Percentiles rank a stretch among this genome's conserved stretches.
These are phyloP conservation scores for Gymnopus androsaceus DNA, from an alignment of 1,284 basidiomycete genomes.

Conservation along the genomic window DNA sequence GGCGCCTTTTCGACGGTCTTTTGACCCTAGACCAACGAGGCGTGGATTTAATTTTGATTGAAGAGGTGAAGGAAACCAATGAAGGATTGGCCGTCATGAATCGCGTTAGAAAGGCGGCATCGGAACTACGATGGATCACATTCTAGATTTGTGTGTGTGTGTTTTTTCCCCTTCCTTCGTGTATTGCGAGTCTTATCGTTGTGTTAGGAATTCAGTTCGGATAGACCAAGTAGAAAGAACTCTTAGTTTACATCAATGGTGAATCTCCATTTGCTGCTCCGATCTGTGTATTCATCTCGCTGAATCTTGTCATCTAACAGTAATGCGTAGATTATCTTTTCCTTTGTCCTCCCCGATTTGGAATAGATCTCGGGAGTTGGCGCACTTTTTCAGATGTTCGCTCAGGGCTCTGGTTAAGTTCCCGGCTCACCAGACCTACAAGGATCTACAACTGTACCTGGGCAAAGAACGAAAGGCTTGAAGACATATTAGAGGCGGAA, in stretches of 20 bases:
- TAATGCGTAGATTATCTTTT: not conserved
- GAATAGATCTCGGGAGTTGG: not conserved
- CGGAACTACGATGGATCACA: conserved; percentile 55
- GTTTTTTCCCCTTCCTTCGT: not conserved
- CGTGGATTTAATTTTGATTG: conserved; percentile 86
- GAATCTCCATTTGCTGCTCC: not conserved
- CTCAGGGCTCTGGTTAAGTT: too few relatives aligned
- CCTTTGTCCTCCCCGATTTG: conserved; percentile 3
- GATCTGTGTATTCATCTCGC: not conserved
- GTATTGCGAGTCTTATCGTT: not conserved
- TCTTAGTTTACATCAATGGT: not conserved
- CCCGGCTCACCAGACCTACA: not conserved
- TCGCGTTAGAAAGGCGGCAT: conserved; percentile 92
- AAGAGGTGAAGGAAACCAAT: conserved; percentile 79
- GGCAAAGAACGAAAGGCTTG: too few relatives aligned
- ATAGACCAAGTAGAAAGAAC: too few relatives aligned
- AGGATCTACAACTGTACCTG: not conserved
- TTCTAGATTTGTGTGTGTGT: conserved; percentile 25
- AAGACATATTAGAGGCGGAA: not conserved
- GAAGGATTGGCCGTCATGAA: conserved; percentile 98
- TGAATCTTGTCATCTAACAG: not conserved
- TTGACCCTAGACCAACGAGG: conserved; percentile 76
- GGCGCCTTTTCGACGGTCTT: conserved; percentile 86
- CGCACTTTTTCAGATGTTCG: too few relatives aligned
- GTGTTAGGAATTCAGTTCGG: too few relatives aligned